Base-by-base conservation (phyloP, 768 basidiomycete species). In the Mycena latifolia region DNA sequence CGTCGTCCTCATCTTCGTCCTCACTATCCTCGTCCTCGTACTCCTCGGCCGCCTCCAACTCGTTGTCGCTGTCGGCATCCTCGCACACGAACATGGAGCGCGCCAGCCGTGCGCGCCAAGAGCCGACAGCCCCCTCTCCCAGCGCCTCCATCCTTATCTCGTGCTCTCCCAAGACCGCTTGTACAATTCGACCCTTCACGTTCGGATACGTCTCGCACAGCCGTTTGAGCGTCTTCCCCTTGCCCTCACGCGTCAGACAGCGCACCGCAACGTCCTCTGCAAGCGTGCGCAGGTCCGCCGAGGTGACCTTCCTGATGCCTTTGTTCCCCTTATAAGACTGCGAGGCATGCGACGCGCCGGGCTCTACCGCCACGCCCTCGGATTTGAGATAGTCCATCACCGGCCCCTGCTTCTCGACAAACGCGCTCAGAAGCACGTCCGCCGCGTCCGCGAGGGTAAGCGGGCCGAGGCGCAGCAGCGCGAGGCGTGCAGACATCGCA, bases 361-460 rank as follows among this genome's bases (percentile, higher is more conserved):
- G 77, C 47, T 78, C 78, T 15, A 74, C 77, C 24, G 73, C 71
- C 33, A 74, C 72, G 48, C 81, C 69, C 72, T 81, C 81, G 51
- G 73, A 58, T 35, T 74, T 73, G 45, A 82, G 79, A 67, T 87
- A 93, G 51, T 86, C 82, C 51, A 89, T 72, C 22, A 90, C 74
- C 46, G 81, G 74, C 51, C 77, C 69, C 71, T 83, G 85, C 58
- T 85, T 82, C 71, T 92, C 91, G 46, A 91, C 84, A 72, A 92
- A 93, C 28, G 91, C 89, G 73, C 87, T 92, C 56, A 87, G 73
- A 58, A 93, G 82, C 50, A 93, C 78, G 72, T 89, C 85, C 55
- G 84, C 80, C 41, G 90, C 79, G 77, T 93, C 92, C 60, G 82
- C 79, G 65, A 77, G 79, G 46, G 85, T 86, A 55, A 93, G 60